Evolutionary conservation across 75 land plant genomes (phyloP), one percentile per base, ranked within the genome.

Genomic region (Pinus tabuliformis): DNA sequence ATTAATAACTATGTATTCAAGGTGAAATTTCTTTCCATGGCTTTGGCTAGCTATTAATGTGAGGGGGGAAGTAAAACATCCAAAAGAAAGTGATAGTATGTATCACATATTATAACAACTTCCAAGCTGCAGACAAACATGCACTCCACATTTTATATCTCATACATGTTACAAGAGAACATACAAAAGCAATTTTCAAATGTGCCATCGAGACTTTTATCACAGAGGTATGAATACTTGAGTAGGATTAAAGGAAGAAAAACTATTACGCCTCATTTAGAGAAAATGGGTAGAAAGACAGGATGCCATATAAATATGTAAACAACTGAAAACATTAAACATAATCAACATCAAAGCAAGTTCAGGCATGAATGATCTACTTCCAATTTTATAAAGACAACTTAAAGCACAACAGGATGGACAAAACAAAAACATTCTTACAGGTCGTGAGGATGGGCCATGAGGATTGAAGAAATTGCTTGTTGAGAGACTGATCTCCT

Each of bases 391-490:
- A 13, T n/a, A 54, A 39, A 39, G 74, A 21, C 39, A 24, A 52
- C 8, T 22, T 52, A 22, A 72, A 11, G 22, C 54, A 72, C 30
- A 62, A 65, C 54, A 63, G 45, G 22, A 22, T 1, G 14, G 16
- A 28, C 68, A 76, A 65, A 49, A 49, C 45, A 65, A 20, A 75
- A 42, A 70, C 28, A 42, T 83, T 28, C 96, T 86, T 84, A 97
- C 97, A 56, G 92, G 90, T 14, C 99, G 92, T 72, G 94, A 58
- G 57, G 97, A 98, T 20, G 94, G 93, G 37, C 99, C 98, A 4
- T 91, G 49, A 18, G 93, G 89, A 78, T 92, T 97, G 73, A 97
- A 71, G 15, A 80, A 58, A 70, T 93, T 90, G 36, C 92, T 88
- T n/a, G 95, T 91, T 54, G 81, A 65, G 70, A 95, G 89, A 68